A percentile compares a stretch with the other conserved stretches of the same genome.
Evolutionary conservation across 805 yeast genomes (phyloP).

Genomic region (Starmerella potacharoeniae): DNA sequence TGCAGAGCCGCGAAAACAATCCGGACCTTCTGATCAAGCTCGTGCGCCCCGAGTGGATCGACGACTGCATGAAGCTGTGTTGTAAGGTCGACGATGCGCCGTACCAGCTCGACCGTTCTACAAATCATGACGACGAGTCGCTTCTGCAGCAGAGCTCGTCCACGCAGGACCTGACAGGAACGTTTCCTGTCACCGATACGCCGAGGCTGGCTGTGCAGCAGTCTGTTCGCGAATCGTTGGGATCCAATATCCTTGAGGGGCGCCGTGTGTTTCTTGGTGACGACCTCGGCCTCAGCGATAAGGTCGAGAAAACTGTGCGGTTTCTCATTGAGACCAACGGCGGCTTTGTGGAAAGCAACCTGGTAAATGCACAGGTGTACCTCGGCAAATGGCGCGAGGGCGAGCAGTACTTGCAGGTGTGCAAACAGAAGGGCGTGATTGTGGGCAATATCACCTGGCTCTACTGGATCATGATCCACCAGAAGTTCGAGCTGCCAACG

Average conservation of each 20-base stretch:
- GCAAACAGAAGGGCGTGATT: constrained; percentile 28
- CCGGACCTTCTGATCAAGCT: constrained; percentile 26
- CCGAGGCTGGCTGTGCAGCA: constrained; percentile 24
- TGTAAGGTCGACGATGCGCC: constrained; percentile 41
- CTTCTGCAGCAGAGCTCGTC: neutral
- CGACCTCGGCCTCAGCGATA: constrained; percentile 46
- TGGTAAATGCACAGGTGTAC: constrained; percentile 36
- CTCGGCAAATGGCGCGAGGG: constrained; percentile 57
- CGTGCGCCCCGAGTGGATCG: constrained; percentile 76
- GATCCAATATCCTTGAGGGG: constrained; percentile 29
- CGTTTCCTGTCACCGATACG: constrained; percentile 15
- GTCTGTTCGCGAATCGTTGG: constrained; percentile 20
- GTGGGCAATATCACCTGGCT: constrained; percentile 72
- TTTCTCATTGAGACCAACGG: constrained; percentile 42
- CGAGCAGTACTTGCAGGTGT: constrained; percentile 39
- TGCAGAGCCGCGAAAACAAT: constrained; percentile 16
- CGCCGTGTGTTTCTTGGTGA: constrained; percentile 41
- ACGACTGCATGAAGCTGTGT: constrained; percentile 49
- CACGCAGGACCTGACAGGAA: constrained; percentile 14
- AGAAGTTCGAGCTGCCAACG: constrained; percentile 45
- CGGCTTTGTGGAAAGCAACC: constrained; percentile 36
- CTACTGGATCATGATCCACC: constrained; percentile 48
- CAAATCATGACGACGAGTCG: neutral
- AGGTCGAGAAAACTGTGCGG: constrained; percentile 33
- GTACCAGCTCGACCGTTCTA: constrained; percentile 38